Base-by-base conservation (phyloP, 495 filamentous ascomycete species). In the Viridothelium virens region DNA sequence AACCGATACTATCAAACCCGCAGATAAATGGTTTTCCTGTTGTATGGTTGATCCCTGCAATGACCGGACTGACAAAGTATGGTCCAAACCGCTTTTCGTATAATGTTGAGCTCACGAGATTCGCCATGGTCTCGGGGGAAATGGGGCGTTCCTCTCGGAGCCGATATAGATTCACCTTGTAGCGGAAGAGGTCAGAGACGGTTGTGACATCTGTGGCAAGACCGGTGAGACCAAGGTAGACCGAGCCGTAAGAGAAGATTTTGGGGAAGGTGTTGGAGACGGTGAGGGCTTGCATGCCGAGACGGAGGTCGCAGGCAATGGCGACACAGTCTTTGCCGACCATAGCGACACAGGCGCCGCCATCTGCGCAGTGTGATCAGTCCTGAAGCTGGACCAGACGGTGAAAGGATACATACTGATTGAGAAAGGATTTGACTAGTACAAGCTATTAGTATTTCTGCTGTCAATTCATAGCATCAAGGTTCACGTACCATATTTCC, bases 241-340 rank as follows among this genome's bases (percentile, higher is more conserved):
- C 91, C 18, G 81, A 77, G 74, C 91, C 92, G 83, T 96, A 97
- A 77, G 89, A 85, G 87, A 97, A 97, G 84, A 98, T 91, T 81
- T 98, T 98, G 80, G 94, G 94, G 85, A 96, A 97, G 87, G 97
- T 96, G 86, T 97, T 97, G 75, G 91, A 96, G 65, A 98, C 87
- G 47, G 94, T 98, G 75, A 98, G 84, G 72, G 95, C 83, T 83
- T 98, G 95, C 77, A 97, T 88, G 69, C 94, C 94, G 65, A 98
- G 90, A 65, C 94, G 92, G 69, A 98, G 92, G 79, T 98, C 94
- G 82, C 94, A 98, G 74, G 94, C 94, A 73, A 98, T 97, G 79
- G 94, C 94, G 50, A 98, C 94, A 78, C 94, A 98, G 87, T 96
- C 91, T 79, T 97, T 97, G 82, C 94, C 94, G 65, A 94, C 91